Conservation (phyloP, 352 stramenopile species). For the Blastocystis sp. region DNA sequence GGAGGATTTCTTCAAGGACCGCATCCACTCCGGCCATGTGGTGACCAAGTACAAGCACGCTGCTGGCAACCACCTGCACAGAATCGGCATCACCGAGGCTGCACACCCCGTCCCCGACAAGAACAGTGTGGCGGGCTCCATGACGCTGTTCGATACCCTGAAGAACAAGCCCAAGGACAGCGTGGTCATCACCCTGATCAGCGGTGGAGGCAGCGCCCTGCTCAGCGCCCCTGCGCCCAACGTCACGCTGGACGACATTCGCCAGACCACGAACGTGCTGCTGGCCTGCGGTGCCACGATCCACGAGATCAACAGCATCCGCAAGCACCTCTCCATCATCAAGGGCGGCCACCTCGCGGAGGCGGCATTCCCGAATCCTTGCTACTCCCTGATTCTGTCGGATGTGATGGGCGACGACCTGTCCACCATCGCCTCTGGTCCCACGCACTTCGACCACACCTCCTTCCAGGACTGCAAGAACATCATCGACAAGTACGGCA, state of each 20-base stretch:
- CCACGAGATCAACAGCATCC: conserved; percentile 72
- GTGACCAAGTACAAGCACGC: conserved; percentile 71
- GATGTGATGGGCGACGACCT: conserved; percentile 71
- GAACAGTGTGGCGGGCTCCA: conserved; percentile 69
- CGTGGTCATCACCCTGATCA: conserved; percentile 71
- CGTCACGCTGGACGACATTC: conserved; percentile 69
- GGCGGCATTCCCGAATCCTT: conserved; percentile 66
- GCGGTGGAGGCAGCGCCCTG: conserved; percentile 70
- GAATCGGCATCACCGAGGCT: conserved; percentile 69
- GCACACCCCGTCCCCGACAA: conserved; percentile 71
- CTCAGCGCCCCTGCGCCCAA: conserved; percentile 44
- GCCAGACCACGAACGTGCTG: conserved; percentile 68
- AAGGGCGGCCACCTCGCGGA: conserved; percentile 62
- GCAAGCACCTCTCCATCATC: conserved; percentile 69
- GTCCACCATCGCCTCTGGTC: conserved; percentile 70
- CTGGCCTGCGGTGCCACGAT: conserved; percentile 71
- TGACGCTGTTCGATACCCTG: conserved; percentile 61
- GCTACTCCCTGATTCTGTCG: conserved; percentile 70
- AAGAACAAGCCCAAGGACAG: conserved; percentile 39
- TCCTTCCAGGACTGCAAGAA: conserved; percentile 70
- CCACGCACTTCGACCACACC: conserved; percentile 69
- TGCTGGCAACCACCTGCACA: neutral
- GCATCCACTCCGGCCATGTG: conserved; percentile 66
- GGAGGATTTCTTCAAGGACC: conserved; percentile 42
- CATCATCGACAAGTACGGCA: conserved; percentile 67